Evolutionary conservation across 2,329 filamentous ascomycete genomes (phyloP), one percentile per base, ranked within the genome.

Genomic region (Neonectria coccinea): DNA sequence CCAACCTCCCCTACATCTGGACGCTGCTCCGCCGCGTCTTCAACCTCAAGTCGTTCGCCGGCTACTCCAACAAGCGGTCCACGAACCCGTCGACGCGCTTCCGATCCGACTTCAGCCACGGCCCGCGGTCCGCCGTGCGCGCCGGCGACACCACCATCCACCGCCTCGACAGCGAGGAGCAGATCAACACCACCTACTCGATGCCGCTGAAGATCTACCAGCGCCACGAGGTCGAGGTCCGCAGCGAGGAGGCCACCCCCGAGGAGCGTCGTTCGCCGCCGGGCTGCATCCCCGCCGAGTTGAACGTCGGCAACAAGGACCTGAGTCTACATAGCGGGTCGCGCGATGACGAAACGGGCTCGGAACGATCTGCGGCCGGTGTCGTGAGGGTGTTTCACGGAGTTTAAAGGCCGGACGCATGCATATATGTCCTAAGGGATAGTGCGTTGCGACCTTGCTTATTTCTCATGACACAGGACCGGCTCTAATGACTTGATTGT

Each of bases 1-100:
- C 79, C 54, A 82, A 82, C 62, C 76, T 82, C 5, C 80, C 80
- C 12, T 75, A 79, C 63, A 78, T 77, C 36, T 82, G 80, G 80
- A 79, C 79, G 1, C 70, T 81, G 5, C 65, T 80, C 16, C 79
- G 78, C 25, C 74, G 76, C 12, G 63, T 77, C 36, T 78, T 81
- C 69, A 75, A 75, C 65, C 70, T 80, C 31, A 71, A 69, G 31
- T 77, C 79, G 3, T 78, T 79, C 66, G 70, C 70, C 62, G 75
- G 72, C 20, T 77, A 75, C 8, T 73, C 76, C 2, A 74, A 75
- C 54, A 75, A 75, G 62, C 57, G 68, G 44, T 68, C 72, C 9
- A 72, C 63, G 8, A 66, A 73, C 16, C 72, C 71, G 1, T 73
- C 71, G 16, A 73, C 73, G 12, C 64, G 70, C 10, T 75, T 74